Conservation (phyloP, 306 rosid genomes). For the Luffa acutangula region DNA sequence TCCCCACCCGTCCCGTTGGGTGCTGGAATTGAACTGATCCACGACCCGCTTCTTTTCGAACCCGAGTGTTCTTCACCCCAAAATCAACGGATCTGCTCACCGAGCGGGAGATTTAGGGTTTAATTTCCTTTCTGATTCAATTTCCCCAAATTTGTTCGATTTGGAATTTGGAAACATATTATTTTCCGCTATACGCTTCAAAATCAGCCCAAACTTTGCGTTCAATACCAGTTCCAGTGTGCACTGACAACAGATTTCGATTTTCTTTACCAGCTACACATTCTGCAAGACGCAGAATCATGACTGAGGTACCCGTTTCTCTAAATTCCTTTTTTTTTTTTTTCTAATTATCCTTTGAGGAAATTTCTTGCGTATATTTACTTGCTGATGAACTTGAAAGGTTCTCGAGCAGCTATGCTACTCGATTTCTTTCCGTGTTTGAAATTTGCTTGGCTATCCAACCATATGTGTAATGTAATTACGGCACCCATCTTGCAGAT, state of each 20-base stretch:
- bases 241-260: conserved; percentile 8
- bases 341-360: neutral
- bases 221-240: neutral
- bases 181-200: neutral
- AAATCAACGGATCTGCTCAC: neutral
- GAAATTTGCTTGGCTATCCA: neutral
- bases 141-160: neutral
- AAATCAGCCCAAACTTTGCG: neutral
- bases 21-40: neutral
- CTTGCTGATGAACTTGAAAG: neutral
- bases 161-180: neutral
- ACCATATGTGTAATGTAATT: neutral
- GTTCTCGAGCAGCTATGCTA: neutral
- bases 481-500: neutral
- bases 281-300: conserved; percentile 34
- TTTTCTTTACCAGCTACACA: neutral
- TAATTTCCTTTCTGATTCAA: neutral
- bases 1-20: neutral
- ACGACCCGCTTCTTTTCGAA: neutral
- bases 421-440: neutral
- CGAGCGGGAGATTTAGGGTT: neutral
- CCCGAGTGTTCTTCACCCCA: neutral
- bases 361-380: neutral
- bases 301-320: conserved; percentile 56
- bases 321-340: neutral